Evolutionary conservation across 1,284 basidiomycete species (phyloP), one percentile per base, ranked within the genome.

Genomic region (Vanrija humicola): DNA sequence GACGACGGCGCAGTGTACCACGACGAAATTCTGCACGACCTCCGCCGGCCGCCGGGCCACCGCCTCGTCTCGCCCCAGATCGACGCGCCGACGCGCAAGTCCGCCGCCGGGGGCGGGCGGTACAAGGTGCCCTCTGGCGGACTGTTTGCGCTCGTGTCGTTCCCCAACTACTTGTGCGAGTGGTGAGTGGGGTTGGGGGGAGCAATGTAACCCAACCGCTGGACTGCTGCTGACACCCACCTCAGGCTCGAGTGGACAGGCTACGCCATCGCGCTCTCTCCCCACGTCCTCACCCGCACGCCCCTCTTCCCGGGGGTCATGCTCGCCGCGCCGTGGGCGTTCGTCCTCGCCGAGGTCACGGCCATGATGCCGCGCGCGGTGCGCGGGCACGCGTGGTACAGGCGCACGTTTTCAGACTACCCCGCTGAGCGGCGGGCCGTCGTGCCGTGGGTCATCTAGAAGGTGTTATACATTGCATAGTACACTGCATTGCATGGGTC

Each of bases 151-250:
- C 84, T 82, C 69, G 80, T 96, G 62, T 90, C 90, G n/a, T 94
- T 86, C 75, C 92, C 93, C 2, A 93, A 96, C 76, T 96, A 96
- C 74, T 79, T 92, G 48, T 91, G 87, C 76, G 92, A 95, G 74
- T 96, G 79, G 75, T 77, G 48, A 49, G 74, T 68, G 19, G 6
- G 59, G 46, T 18, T n/a, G n/a, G n/a, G n/a, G n/a, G n/a, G n/a
- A n/a, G n/a, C n/a, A n/a, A n/a, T n/a, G n/a, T n/a, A n/a, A n/a
- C n/a, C n/a, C n/a, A n/a, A n/a, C n/a, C n/a, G n/a, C n/a, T n/a
- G n/a, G n/a, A n/a, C n/a, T n/a, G n/a, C n/a, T n/a, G n/a, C n/a
- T n/a, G n/a, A 18, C 19, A n/a, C 38, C 18, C 43, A 18, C 38
- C 2, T 3, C 53, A 76, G 89, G 89, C 64, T 86, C 51, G 90